These are phyloP conservation scores for Pleurotus djamor DNA, from an alignment of 768 basidiomycete species.

Conservation along the genomic window DNA sequence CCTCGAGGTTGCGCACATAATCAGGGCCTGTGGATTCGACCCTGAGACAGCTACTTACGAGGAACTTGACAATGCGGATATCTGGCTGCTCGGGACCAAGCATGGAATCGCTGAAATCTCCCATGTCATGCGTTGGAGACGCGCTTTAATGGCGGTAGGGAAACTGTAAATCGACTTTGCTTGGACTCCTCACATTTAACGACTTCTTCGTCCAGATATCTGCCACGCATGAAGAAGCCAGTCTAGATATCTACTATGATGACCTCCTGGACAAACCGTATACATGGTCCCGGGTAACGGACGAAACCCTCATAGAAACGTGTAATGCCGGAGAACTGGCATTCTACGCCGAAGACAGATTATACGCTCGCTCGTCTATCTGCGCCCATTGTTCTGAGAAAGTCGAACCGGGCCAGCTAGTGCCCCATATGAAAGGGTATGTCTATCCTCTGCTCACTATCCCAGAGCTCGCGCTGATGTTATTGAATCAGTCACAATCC, in stretches of 20 bases:
- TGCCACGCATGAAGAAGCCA: neutral
- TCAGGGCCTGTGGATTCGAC: conserved; percentile 26
- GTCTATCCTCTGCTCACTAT: neutral
- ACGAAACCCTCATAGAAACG: neutral
- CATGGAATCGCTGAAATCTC: neutral
- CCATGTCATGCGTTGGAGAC: neutral
- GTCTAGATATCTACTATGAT: neutral
- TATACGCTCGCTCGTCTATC: neutral
- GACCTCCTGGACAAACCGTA: neutral
- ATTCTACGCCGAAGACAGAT: neutral
- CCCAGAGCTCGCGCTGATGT: neutral
- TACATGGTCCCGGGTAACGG: neutral
- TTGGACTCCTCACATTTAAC: neutral
- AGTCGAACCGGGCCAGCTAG: neutral
- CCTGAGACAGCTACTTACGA: conserved; percentile 16
- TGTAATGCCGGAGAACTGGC: neutral
- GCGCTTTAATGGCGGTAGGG: neutral
- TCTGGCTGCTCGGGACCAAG: neutral
- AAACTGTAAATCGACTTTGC: too few species aligned
- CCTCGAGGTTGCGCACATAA: conserved; percentile 19
- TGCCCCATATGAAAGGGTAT: neutral
- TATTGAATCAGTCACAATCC: neutral
- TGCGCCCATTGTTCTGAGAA: neutral
- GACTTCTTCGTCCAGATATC: neutral
- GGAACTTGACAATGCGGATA: neutral